A percentile compares a stretch with the other conserved stretches of the same genome.
Conservation (phyloP, 2,329 filamentous ascomycete species). For the Pseudocercospora fijiensis region DNA sequence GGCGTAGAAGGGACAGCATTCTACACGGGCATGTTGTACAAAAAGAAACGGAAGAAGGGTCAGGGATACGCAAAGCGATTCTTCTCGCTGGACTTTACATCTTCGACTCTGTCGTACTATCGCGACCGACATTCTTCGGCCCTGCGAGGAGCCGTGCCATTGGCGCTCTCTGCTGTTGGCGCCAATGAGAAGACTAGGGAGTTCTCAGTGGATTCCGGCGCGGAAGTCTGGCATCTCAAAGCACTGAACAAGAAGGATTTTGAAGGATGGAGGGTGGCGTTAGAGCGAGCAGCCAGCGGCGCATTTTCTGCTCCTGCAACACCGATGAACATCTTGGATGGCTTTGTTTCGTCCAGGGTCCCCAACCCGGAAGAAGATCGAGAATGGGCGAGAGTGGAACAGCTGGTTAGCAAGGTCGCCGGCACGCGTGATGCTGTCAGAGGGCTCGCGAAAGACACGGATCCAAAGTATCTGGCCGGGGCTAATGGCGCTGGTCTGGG, state of each 20-base stretch:
- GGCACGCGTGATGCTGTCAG: conserved; percentile 86
- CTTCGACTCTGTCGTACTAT: conserved; percentile 94
- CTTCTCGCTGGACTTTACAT: conserved; percentile 93
- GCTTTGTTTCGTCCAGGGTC: conserved; percentile 16
- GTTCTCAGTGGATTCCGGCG: conserved; percentile 94
- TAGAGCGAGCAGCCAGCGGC: conserved; percentile 66
- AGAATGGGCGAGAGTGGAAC: conserved; percentile 85
- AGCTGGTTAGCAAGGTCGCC: conserved; percentile 79
- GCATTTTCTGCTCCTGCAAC: conserved; percentile 28
- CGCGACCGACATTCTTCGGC: conserved; percentile 91
- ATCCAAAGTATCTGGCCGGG: conserved; percentile 56
- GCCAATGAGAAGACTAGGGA: conserved; percentile 85
- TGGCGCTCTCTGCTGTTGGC: conserved; percentile 86
- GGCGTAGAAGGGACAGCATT: conserved; percentile 53
- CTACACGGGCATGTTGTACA: conserved; percentile 81
- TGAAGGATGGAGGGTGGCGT: conserved; percentile 76
- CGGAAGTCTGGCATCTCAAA: conserved; percentile 92
- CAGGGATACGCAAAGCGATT: conserved; percentile 91
- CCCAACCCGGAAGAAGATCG: conserved; percentile 62
- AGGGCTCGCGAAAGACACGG: conserved; percentile 80
- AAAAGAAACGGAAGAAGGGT: conserved; percentile 87
- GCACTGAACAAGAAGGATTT: conserved; percentile 84
- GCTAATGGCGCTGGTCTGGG: conserved; percentile 40
- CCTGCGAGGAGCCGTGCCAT: conserved; percentile 83
- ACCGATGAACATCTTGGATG: conserved; percentile 30